These are phyloP conservation scores for Aspergillus costaricaensis DNA, from an alignment of 2,329 filamentous ascomycete genomes.

Conservation along the genomic window DNA sequence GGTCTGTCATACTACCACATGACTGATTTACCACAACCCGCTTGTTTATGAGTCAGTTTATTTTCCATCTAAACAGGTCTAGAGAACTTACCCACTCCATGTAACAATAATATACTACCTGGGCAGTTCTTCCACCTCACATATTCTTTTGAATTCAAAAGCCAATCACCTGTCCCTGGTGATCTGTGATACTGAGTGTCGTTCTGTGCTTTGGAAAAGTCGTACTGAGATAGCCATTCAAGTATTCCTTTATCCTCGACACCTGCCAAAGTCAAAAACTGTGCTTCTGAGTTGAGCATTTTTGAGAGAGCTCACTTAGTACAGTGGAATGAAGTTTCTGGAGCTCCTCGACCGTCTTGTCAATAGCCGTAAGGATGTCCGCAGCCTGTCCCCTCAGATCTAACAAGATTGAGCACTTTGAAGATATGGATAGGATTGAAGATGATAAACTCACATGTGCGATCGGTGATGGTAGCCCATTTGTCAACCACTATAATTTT, in stretches of 20 bases:
- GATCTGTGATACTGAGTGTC: background rate
- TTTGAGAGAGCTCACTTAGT: background rate
- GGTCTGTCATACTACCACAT: background rate
- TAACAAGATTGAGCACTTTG: background rate
- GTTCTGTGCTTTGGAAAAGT: background rate
- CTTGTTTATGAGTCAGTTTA: background rate
- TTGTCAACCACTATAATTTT: fast-evolving
- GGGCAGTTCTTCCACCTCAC: background rate
- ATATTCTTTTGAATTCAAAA: background rate
- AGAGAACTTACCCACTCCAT: background rate
- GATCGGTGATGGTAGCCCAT: background rate
- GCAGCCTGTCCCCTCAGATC: background rate
- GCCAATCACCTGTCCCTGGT: background rate
- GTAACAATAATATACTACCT: background rate
- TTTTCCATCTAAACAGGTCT: background rate
- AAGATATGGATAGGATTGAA: too few relatives aligned
- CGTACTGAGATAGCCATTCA: background rate
- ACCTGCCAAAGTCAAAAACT: background rate
- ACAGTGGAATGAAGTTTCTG: background rate
- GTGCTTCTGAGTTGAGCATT: background rate
- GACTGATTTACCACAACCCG: conserved; percentile 10
- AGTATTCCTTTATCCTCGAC: background rate
- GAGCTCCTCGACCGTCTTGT: background rate
- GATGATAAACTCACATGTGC: background rate
- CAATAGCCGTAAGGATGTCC: background rate